Percentiles rank a stretch among this genome's conserved stretches.
These are phyloP conservation scores for Fusarium sp. DNA, from an alignment of 2,329 filamentous ascomycete species.

Conservation along the genomic window DNA sequence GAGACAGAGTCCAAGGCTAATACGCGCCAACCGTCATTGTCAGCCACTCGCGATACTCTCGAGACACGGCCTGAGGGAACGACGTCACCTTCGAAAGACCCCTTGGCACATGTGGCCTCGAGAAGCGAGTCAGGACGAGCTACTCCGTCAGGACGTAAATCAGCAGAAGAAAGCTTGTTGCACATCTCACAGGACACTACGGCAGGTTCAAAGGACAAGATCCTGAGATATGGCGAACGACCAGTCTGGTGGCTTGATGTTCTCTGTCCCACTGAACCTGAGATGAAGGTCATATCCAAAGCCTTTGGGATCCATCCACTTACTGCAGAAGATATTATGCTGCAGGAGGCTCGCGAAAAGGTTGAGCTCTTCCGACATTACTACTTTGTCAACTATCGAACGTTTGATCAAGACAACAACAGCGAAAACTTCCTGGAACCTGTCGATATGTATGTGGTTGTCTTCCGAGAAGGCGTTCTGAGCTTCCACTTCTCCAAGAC, in stretches of 20 bases:
- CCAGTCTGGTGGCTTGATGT: slow-evolving; percentile 98
- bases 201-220: slow-evolving; percentile 49
- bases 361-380: slow-evolving; percentile 97
- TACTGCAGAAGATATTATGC: slow-evolving; percentile 95
- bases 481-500: slow-evolving; percentile 98
- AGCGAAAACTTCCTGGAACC: slow-evolving; percentile 93
- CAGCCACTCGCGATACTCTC: slow-evolving; percentile 40
- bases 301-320: slow-evolving; percentile 96
- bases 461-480: slow-evolving; percentile 94
- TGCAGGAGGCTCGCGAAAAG: slow-evolving; percentile 97
- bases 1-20: slow-evolving; percentile 56
- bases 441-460: slow-evolving; percentile 96
- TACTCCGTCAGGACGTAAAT: slow-evolving; percentile 59
- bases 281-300: slow-evolving; percentile 94
- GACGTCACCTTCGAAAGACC: slow-evolving; percentile 45
- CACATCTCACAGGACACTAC: slow-evolving; percentile 30
- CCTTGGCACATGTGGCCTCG: slow-evolving; percentile 45
- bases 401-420: slow-evolving; percentile 93
- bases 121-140: slow-evolving; percentile 55
- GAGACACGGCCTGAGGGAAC: slow-evolving; percentile 36
- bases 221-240: slow-evolving; percentile 76
- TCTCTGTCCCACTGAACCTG: slow-evolving; percentile 87
- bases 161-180: slow-evolving; percentile 43
- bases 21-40: slow-evolving; percentile 59
- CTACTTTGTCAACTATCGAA: slow-evolving; percentile 98